Evolutionary conservation across 257 asterid genomes (phyloP).

Genomic region (Nicotiana tomentosiformis): DNA sequence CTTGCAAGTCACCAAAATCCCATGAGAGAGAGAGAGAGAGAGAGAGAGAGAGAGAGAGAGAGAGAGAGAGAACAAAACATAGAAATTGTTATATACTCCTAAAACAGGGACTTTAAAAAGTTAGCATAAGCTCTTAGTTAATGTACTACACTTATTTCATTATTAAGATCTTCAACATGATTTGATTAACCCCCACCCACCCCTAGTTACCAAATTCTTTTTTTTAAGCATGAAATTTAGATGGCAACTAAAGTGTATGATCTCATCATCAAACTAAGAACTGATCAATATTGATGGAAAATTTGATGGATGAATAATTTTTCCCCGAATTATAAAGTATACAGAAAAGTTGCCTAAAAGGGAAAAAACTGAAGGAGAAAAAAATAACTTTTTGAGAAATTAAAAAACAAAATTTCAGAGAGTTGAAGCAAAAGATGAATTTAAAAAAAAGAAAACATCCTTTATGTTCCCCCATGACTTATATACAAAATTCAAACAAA

Average conservation of each 20-base stretch:
- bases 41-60: neutral
- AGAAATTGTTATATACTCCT: neutral
- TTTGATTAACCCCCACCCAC: neutral
- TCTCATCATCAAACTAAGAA: neutral
- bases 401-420: neutral
- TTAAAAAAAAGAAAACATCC: neutral
- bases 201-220: neutral
- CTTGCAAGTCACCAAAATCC: neutral
- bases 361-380: too few species aligned
- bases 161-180: neutral
- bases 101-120: neutral
- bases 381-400: neutral
- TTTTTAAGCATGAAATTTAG: neutral
- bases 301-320: neutral
- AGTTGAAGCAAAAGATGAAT: neutral
- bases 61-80: neutral
- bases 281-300: neutral
- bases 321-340: neutral
- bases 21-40: neutral
- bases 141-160: neutral
- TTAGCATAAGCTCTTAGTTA: neutral
- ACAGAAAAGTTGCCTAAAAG: neutral
- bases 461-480: neutral
- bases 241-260: neutral
- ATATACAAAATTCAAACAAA: neutral